Evolutionary conservation across 352 stramenopile species (phyloP).

Genomic region (Globisporangium sylvaticum): DNA sequence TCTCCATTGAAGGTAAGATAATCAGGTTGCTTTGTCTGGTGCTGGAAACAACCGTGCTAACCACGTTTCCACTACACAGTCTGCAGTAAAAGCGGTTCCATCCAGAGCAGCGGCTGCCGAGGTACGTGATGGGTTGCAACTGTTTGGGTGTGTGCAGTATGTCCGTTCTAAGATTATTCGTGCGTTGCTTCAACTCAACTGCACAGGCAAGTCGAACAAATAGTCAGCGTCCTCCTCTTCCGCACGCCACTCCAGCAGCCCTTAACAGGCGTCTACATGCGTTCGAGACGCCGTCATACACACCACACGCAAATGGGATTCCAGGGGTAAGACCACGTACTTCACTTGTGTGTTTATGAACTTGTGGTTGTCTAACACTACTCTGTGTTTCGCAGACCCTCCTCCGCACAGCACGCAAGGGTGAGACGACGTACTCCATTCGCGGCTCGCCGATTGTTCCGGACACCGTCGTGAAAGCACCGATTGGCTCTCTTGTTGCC

Average conservation of each 20-base stretch:
- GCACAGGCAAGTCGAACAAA: neutral
- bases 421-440: slow-evolving; percentile 68
- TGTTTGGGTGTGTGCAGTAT: neutral
- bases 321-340: slow-evolving; percentile 24
- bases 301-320: slow-evolving; percentile 15
- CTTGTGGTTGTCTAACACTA: neutral
- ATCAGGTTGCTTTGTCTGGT: neutral
- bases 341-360: neutral
- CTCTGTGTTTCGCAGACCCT: slow-evolving; percentile 25
- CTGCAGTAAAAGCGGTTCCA: neutral
- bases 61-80: neutral
- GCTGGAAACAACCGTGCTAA: slow-evolving; percentile 6
- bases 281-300: slow-evolving; percentile 40
- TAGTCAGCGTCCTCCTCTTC: neutral
- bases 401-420: slow-evolving; percentile 64
- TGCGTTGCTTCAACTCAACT: neutral
- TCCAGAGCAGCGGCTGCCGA: neutral
- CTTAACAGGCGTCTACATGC: slow-evolving; percentile 24
- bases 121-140: neutral
- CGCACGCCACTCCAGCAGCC: slow-evolving; percentile 10
- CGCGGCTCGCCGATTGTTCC: slow-evolving; percentile 65
- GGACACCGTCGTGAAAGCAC: slow-evolving; percentile 49
- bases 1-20: slow-evolving; percentile 27
- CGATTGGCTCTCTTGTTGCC: slow-evolving; percentile 48
- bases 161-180: neutral